Percentiles rank a stretch among this genome's conserved stretches.
Conservation (phyloP, 2,329 filamentous ascomycete genomes). For the Nemania sp. region DNA sequence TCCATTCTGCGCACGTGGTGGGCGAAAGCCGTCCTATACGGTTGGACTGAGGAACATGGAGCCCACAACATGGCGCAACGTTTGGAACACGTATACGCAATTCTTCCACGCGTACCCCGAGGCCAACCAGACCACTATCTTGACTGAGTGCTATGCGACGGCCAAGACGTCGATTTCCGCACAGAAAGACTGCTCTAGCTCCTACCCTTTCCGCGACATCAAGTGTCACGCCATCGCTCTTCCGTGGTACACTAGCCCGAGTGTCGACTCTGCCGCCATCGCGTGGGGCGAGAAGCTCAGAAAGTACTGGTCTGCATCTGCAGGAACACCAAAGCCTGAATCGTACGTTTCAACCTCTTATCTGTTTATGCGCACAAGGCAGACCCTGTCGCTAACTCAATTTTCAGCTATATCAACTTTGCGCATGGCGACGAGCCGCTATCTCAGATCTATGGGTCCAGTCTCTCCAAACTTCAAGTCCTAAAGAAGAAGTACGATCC, state of each 20-base stretch:
- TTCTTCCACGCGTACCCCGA: constrained; percentile 42
- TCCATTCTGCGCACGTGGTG: constrained; percentile 44
- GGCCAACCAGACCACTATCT: constrained; percentile 40
- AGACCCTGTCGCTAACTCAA: constrained; percentile 2
- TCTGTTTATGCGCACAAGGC: neutral
- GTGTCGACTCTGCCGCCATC: constrained; percentile 42
- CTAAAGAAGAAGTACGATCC: constrained; percentile 40
- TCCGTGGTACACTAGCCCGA: constrained; percentile 45
- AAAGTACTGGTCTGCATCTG: constrained; percentile 35
- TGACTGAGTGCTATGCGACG: constrained; percentile 45
- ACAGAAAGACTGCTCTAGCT: constrained; percentile 1
- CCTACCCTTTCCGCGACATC: constrained; percentile 41
- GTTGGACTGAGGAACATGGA: constrained; percentile 42
- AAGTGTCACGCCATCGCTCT: constrained; percentile 45
- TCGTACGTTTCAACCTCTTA: constrained; percentile 24
- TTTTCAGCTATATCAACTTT: constrained; percentile 41
- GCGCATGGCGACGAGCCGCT: constrained; percentile 41
- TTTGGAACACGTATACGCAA: constrained; percentile 45
- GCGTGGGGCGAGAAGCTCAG: constrained; percentile 41
- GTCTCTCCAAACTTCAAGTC: constrained; percentile 32
- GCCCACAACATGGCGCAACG: constrained; percentile 43
- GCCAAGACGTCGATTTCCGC: constrained; percentile 37
- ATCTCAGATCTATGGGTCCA: constrained; percentile 32
- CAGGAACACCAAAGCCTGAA: constrained; percentile 27
- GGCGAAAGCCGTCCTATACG: constrained; percentile 46